Evolutionary conservation across 208 protist genomes (phyloP).

Genomic region (Leishmania braziliensis): DNA sequence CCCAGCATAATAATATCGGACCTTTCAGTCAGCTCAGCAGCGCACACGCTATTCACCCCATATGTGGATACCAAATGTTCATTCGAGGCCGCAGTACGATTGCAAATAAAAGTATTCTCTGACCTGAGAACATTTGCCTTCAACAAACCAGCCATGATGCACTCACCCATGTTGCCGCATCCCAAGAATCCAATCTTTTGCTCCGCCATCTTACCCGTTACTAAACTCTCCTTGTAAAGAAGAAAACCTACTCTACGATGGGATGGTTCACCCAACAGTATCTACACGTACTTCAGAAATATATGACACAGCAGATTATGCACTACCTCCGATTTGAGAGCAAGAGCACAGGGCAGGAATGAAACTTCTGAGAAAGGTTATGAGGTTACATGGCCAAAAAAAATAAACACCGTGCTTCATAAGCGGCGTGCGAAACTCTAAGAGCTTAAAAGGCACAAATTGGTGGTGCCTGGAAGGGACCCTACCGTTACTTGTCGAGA

Average conservation of each 20-base stretch:
- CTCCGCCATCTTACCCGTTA: constrained; percentile 2
- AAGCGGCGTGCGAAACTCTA: background rate
- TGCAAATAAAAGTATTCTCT: constrained; percentile 75
- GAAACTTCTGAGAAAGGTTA: too few species aligned
- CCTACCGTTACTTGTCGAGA: background rate
- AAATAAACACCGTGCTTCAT: too few species aligned
- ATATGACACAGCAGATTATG: background rate
- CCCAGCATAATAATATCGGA: constrained; percentile 90
- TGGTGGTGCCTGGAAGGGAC: too few species aligned
- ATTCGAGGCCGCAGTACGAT: constrained; percentile 49
- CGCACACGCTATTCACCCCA: constrained; percentile 46
- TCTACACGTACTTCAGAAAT: background rate
- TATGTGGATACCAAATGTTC: constrained; percentile 52
- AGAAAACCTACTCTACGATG: background rate
- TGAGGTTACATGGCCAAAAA: too few species aligned
- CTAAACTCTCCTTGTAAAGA: background rate
- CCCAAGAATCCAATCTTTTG: constrained; percentile 92
- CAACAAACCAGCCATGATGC: constrained; percentile 85
- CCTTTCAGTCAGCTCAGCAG: constrained; percentile 53
- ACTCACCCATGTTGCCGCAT: constrained; percentile 93
- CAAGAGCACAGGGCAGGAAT: too few species aligned
- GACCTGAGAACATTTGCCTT: constrained; percentile 23
- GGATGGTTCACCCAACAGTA: background rate
- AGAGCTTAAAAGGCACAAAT: background rate
- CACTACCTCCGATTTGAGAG: background rate